Conservation (phyloP, 2,329 filamentous ascomycete species). For the Colletotrichum sidae region DNA sequence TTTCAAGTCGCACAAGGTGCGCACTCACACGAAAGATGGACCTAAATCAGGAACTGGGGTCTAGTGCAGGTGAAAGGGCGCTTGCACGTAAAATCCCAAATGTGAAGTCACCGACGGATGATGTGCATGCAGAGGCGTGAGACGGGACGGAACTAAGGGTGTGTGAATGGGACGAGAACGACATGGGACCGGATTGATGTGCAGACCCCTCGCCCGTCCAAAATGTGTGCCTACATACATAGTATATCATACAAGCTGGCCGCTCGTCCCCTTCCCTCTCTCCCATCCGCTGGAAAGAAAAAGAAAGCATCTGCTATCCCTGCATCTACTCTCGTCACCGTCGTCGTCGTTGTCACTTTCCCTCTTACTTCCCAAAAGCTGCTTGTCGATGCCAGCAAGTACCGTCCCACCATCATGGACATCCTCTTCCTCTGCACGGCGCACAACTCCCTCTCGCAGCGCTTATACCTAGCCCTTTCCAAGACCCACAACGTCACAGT, state of each 20-base stretch:
- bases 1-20: constrained; percentile 21
- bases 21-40: no score
- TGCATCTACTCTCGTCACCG: background rate
- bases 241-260: constrained; percentile 28
- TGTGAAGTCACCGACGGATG: constrained; percentile 25
- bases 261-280: constrained; percentile 18
- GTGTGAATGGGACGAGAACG: no score
- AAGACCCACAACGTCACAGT: constrained; percentile 51
- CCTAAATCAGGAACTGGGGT: no score
- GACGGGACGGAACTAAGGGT: no score
- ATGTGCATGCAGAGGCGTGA: background rate
- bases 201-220: constrained; percentile 18
- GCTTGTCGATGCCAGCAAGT: background rate
- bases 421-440: constrained; percentile 58
- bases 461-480: constrained; percentile 50
- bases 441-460: constrained; percentile 57
- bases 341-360: background rate
- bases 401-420: constrained; percentile 44
- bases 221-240: background rate
- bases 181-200: background rate
- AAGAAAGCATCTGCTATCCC: background rate
- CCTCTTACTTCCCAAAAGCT: background rate
- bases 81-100: constrained; percentile 2
- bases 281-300: background rate
- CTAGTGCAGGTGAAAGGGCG: constrained; percentile 3